Evolutionary conservation across 495 filamentous ascomycete species (phyloP), one percentile per base, ranked within the genome.

Genomic region (Parmelia sp.): DNA sequence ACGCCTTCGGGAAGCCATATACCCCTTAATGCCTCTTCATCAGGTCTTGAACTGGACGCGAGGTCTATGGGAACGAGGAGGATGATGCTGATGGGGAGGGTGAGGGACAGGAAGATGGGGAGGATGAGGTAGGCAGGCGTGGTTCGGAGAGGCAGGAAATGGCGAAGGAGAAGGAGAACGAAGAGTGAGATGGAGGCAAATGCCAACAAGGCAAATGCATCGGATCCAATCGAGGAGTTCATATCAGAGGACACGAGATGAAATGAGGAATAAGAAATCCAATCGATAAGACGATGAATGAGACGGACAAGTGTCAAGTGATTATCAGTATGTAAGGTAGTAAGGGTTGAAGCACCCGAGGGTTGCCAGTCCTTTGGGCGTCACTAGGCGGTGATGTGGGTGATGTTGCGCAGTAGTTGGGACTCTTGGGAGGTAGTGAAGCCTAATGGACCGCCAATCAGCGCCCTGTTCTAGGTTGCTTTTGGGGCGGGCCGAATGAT

Each of bases 31-130:
- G 81, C 83, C 21, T 77, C 81, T 64, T 88, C 86, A 66, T 91
- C 85, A 45, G 80, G 80, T 61, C 85, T 83, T 23, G 88, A 85
- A 71, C 83, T 92, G 4, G 92, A 96, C 5, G 94, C 91, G 66
- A 98, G 84, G 77, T 98, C 94, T 69, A 98, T 97, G 7, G 94
- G 94, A 0, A 98, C 92, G 27, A 98, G 82, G 25, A 98, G 80
- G n/a, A 97, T 87, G 68, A 97, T 92, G 74, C 89, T 93, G 60
- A 90, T 90, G 17, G 94, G 95, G 27, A 98, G 86, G 58, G 90
- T 90, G 72, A 98, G 80, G 37, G 92, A 90, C 68, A 98, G 88
- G 74, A 98, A 97, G 61, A 97, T 86, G 44, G 94, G 92, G 1
- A 96, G 83, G 60, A 91, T 81, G n/a, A 97, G 81, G 74, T 92